Evolutionary conservation across 495 filamentous ascomycete genomes (phyloP), one percentile per base, ranked within the genome.

Genomic region (Penicillium taxi): DNA sequence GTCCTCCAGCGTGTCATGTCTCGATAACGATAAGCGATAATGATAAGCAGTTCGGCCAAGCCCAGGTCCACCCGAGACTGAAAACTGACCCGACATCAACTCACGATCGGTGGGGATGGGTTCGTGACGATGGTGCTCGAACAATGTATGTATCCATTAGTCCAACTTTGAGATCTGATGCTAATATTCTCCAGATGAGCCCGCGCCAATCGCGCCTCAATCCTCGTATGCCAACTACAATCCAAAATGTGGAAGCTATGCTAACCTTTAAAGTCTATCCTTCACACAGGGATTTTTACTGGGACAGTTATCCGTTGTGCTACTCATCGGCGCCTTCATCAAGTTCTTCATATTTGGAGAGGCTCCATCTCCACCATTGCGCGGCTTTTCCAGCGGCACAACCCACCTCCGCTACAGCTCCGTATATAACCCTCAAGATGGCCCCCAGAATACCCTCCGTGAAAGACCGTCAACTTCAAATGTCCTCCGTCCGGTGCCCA

Each of bases 311-410:
- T 91, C 86, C 20, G 80, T 98, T 19, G 82, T 94, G 3, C 67
- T 96, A 18, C 65, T 96, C 37, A 77, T 96, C 41, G 86, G 86
- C 32, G 82, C 81, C 46, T 98, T 98, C 68, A 98, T 98, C 62
- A 94, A 94, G 62, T 98, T 95, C 76, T 98, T 98, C 78, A 95
- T 98, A 60, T 96, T 98, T 51, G 91, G 91, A 50, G 90, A 98
- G 53, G 74, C 85, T 18, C 86, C 90, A 0, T 82, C 81, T 1
- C 74, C 86, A 26, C 88, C 91, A 28, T 78, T 82, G 20, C 79
- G 81, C 32, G 82, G 83, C 16, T 74, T 83, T 30, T 77, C 84
- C 44, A 77, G 84, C 71, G 42, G 80, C 72, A 45, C 77, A 69
- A 55, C 66, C 35, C 63, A 70, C 53, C 61, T 59, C 59, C 79